A percentile compares a stretch with the other conserved stretches of the same genome.
Conservation (phyloP, 1,284 basidiomycete species). For the Inonotus obliquus region DNA sequence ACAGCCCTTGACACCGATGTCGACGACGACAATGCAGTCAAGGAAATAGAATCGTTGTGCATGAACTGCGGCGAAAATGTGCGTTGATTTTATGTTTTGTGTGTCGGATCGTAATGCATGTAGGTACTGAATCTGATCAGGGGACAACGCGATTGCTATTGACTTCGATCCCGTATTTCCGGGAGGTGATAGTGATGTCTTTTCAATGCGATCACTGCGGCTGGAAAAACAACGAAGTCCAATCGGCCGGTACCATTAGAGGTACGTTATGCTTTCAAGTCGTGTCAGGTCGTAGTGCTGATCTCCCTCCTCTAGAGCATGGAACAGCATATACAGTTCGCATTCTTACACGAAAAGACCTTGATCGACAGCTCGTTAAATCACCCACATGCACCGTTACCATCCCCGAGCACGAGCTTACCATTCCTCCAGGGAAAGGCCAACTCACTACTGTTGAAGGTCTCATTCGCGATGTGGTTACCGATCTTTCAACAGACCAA, state of each 20-base stretch:
- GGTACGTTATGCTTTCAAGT: constrained; percentile 44
- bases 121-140: constrained; percentile 37
- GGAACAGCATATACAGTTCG: constrained; percentile 79
- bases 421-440: constrained; percentile 84
- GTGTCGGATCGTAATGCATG: constrained; percentile 11
- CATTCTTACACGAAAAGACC: constrained; percentile 71
- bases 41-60: constrained; percentile 89
- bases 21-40: constrained; percentile 62
- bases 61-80: constrained; percentile 93
- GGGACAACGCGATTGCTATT: constrained; percentile 90
- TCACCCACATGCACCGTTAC: constrained; percentile 78
- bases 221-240: constrained; percentile 89
- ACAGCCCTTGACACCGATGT: neutral
- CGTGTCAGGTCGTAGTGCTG: neutral
- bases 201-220: constrained; percentile 96
- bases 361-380: constrained; percentile 93
- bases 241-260: constrained; percentile 86
- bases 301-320: constrained; percentile 41
- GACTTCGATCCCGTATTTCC: constrained; percentile 95
- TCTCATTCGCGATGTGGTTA: constrained; percentile 78
- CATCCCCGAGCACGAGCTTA: constrained; percentile 89
- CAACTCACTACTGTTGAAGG: constrained; percentile 97
- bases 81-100: constrained; percentile 23
- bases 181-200: constrained; percentile 93
- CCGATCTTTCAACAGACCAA: constrained; percentile 84